Base-by-base conservation (phyloP, 1,139 yeast genomes). In the Diutina sp. region DNA sequence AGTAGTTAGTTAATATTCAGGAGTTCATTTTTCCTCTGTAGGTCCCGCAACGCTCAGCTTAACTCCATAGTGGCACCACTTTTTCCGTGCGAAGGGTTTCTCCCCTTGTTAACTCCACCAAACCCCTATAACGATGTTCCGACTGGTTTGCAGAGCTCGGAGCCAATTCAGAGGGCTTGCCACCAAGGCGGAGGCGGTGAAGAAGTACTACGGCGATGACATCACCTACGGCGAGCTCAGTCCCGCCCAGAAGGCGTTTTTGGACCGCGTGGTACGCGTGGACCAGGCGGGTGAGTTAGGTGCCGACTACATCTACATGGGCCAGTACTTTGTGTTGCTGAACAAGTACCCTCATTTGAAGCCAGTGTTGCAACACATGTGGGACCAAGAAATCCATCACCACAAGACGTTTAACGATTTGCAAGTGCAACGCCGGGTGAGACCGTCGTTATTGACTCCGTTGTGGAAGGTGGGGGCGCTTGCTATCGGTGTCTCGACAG, bases 271-370 rank as follows among this genome's bases (percentile, higher is more conserved):
- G 1, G 82, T 93, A 30, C 76, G 99, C 56, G 99, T 93, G 8
- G 98, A 93, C 66, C 99, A 93, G 69, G 97, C 99, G 1, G 99
- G 99, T 47, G 99, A 93, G 67, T 78, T 93, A n/a, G 99, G 98
- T 2, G 99, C 99, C 1, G 85, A 95, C 69, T 85, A 86, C 64
- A 93, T 93, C 58, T 93, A 93, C 69, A 83, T 85, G 60, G 99
- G 98, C 14, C 99, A 93, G 69, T 88, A 85, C 64, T 74, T 82
- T 56, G 90, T 91, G 2, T 76, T 93, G 57, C 82, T 88, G 14
- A 77, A 77, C 59, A 85, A 83, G 60, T 77, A 80, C 60, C 89
- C 96, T 3, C 89, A 86, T 61, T 71, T 87, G 58, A 83, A 80
- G 65, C 87, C 87, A 0, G 76, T 90, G 12, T 75, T 93, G 64